Evolutionary conservation across 2,329 filamentous ascomycete genomes (phyloP).

Genomic region (Sporothrix variecibatus): DNA sequence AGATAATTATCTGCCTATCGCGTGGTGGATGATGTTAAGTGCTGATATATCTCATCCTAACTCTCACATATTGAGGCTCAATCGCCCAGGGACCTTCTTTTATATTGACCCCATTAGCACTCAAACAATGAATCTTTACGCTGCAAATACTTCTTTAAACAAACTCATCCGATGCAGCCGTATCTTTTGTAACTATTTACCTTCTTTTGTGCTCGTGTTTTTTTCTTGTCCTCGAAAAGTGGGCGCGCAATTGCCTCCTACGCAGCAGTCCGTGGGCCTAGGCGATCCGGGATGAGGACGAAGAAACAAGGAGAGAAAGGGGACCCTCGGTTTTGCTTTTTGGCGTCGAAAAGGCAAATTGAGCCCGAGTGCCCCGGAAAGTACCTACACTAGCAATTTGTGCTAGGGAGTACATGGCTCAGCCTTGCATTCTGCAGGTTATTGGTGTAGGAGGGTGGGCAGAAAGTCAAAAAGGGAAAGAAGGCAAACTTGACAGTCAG

Average conservation of each 20-base stretch:
- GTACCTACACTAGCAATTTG: not conserved
- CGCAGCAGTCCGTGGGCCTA: constrained; percentile 17
- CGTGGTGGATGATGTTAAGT: too few species aligned
- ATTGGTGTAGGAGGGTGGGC: constrained; percentile 3
- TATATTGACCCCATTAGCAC: not conserved
- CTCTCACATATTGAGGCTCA: not conserved
- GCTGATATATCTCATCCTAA: too few species aligned
- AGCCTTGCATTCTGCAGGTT: constrained; percentile 33
- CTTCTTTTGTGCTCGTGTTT: not conserved
- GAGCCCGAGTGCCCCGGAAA: constrained; percentile 20
- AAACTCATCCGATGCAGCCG: not conserved
- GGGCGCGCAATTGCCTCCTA: constrained; percentile 10
- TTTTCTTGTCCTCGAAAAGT: constrained; percentile 19
- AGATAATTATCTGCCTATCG: not conserved
- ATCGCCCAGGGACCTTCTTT: not conserved
- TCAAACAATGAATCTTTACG: too few species aligned
- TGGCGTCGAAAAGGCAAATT: not conserved
- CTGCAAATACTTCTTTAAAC: too few species aligned
- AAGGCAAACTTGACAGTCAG: constrained; percentile 24
- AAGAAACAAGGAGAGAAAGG: not conserved
- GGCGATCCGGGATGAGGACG: not conserved
- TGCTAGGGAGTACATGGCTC: constrained; percentile 22
- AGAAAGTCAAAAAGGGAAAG: constrained; percentile 17
- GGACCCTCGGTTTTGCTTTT: not conserved
- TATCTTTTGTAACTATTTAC: not conserved